Percentiles rank a stretch among this genome's conserved stretches.
Evolutionary conservation across 495 filamentous ascomycete genomes (phyloP).

Genomic region (Lepraria neglecta): DNA sequence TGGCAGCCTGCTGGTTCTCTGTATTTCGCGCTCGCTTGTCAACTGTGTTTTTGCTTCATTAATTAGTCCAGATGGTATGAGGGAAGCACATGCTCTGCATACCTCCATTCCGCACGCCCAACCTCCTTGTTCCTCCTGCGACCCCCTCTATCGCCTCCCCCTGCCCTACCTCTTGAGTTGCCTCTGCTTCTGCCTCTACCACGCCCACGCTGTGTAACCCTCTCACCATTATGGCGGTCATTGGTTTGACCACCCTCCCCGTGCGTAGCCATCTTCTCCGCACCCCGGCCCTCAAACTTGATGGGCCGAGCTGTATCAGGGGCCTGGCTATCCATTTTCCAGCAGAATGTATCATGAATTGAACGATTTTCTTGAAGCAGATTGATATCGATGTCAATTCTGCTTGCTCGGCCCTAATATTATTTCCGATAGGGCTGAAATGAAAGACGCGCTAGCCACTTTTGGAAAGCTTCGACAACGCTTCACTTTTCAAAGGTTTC

Average conservation of each 20-base stretch:
- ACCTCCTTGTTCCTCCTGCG: conserved; percentile 56
- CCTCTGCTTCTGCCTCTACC: not conserved
- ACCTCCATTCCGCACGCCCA: conserved; percentile 62
- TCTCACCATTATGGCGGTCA: not conserved
- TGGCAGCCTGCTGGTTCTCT: conserved; percentile 44
- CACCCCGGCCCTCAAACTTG: not conserved
- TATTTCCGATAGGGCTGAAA: no score
- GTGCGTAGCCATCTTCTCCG: not conserved
- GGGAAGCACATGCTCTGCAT: conserved; percentile 29
- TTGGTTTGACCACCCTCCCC: not conserved
- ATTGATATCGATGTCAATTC: no score
- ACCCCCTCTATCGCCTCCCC: conserved; percentile 21
- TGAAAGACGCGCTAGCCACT: no score
- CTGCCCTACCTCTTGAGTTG: conserved; percentile 6
- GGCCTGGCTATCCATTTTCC: not conserved
- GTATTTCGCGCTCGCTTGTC: conserved; percentile 61
- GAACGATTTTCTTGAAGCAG: no score
- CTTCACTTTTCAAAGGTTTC: no score
- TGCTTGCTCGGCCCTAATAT: no score
- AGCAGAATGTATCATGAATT: conserved; percentile 2
- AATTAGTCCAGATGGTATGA: conserved; percentile 45
- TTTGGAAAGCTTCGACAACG: no score
- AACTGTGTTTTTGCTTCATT: conserved; percentile 53
- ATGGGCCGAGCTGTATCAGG: not conserved
- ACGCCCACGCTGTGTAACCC: conserved; percentile 1